Evolutionary conservation across 495 filamentous ascomycete genomes (phyloP).

Genomic region (Neurospora sp.): DNA sequence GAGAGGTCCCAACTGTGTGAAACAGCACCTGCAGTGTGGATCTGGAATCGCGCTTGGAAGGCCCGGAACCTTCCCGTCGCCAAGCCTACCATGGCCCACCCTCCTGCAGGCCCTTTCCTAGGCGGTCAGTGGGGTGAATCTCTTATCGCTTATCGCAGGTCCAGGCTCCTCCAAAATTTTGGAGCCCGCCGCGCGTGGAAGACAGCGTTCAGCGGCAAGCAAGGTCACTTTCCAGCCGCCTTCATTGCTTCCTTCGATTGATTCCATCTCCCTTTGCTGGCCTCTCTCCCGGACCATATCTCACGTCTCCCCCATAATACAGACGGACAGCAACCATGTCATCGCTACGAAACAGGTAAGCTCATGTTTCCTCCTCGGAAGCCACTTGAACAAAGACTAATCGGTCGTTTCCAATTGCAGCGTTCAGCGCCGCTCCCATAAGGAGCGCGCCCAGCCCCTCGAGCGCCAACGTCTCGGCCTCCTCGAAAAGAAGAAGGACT

Average conservation of each 20-base stretch:
- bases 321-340: constrained; percentile 14
- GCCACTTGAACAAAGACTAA: constrained; percentile 1
- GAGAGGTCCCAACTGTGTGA: background rate
- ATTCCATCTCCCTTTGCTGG: background rate
- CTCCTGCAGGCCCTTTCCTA: background rate
- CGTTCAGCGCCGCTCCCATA: constrained; percentile 43
- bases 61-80: background rate
- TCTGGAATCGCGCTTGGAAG: background rate
- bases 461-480: constrained; percentile 44
- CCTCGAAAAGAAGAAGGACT: constrained; percentile 51
- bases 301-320: background rate
- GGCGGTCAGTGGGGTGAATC: background rate
- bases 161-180: constrained; percentile 9
- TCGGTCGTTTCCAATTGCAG: constrained; percentile 2
- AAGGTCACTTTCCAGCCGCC: background rate
- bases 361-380: background rate
- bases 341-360: constrained; percentile 25
- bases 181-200: constrained; percentile 1
- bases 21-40: background rate
- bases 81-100: background rate
- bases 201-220: background rate
- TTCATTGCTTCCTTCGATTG: background rate
- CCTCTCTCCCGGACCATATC: background rate
- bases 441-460: constrained; percentile 77
- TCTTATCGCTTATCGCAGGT: constrained; percentile 15